Percentiles rank a stretch among this genome's conserved stretches.
These are phyloP conservation scores for Trichocladium uniseriatum DNA, from an alignment of 495 filamentous ascomycete genomes.

Conservation along the genomic window DNA sequence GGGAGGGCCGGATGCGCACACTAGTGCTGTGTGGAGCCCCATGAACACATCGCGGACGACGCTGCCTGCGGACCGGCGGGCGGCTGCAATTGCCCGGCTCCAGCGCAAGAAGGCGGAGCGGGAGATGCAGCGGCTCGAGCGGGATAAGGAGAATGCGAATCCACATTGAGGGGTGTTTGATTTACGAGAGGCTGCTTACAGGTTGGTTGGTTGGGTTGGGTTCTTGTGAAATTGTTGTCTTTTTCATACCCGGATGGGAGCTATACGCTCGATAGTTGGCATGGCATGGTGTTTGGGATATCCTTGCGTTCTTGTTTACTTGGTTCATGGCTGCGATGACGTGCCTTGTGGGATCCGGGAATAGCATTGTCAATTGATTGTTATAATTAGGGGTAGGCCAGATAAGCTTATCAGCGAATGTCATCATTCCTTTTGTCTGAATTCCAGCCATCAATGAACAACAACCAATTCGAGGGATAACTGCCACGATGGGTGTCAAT, in stretches of 20 bases:
- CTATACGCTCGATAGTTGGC: background rate
- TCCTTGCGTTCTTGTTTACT: background rate
- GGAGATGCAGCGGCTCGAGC: conserved; percentile 15
- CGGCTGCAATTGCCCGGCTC: conserved; percentile 55
- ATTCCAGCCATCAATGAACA: background rate
- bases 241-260: background rate
- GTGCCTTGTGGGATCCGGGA: too few species aligned
- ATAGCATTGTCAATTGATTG: conserved; percentile 5
- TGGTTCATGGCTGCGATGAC: too few species aligned
- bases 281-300: conserved; percentile 12
- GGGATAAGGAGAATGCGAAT: conserved; percentile 39
- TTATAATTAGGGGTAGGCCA: conserved; percentile 1
- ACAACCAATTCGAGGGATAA: background rate
- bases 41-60: conserved; percentile 34
- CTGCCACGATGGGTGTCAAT: background rate
- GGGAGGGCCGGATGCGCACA: conserved; percentile 24
- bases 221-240: background rate
- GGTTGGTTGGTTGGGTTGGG: background rate
- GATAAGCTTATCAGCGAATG: conserved; percentile 14
- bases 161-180: conserved; percentile 10
- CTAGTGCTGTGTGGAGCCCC: conserved; percentile 19
- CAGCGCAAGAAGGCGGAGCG: conserved; percentile 45
- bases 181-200: background rate
- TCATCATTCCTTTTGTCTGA: background rate
- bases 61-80: conserved; percentile 49